Evolutionary conservation across 495 filamentous ascomycete genomes (phyloP).

Genomic region (Podospora sp.): DNA sequence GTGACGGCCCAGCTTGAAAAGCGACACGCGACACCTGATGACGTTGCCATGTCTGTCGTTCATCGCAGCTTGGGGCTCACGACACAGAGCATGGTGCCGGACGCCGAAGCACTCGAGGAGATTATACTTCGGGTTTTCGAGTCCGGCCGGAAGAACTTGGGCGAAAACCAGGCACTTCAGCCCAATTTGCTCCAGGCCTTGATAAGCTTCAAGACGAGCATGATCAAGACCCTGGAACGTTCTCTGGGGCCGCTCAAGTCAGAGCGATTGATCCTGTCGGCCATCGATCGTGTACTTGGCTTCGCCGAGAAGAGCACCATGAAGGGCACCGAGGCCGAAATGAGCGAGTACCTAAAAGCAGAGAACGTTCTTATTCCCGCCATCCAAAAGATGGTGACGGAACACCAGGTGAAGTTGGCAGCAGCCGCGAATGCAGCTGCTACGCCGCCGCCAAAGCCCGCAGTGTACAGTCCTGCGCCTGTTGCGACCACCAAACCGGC

Average conservation of each 20-base stretch:
- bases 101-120: slow-evolving; percentile 32
- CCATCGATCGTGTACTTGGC: slow-evolving; percentile 42
- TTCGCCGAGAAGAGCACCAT: slow-evolving; percentile 37
- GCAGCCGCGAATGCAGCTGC: slow-evolving; percentile 14
- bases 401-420: slow-evolving; percentile 24
- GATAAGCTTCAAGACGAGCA: slow-evolving; percentile 31
- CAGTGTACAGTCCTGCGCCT: neutral
- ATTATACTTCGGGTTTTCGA: slow-evolving; percentile 37
- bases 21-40: slow-evolving; percentile 24
- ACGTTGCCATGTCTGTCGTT: slow-evolving; percentile 39
- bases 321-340: slow-evolving; percentile 29
- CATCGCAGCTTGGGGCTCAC: slow-evolving; percentile 38
- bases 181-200: slow-evolving; percentile 32
- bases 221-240: slow-evolving; percentile 30
- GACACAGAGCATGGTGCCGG: slow-evolving; percentile 27
- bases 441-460: slow-evolving; percentile 14
- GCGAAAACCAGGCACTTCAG: slow-evolving; percentile 27
- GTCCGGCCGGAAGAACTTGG: slow-evolving; percentile 26
- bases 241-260: slow-evolving; percentile 32
- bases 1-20: slow-evolving; percentile 32
- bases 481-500: too few relatives aligned
- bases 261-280: slow-evolving; percentile 40
- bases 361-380: slow-evolving; percentile 35
- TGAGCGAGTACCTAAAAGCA: slow-evolving; percentile 29
- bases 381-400: slow-evolving; percentile 27